Conservation (phyloP, 2,329 filamentous ascomycete species). For the Trichothecium sympodiale region DNA sequence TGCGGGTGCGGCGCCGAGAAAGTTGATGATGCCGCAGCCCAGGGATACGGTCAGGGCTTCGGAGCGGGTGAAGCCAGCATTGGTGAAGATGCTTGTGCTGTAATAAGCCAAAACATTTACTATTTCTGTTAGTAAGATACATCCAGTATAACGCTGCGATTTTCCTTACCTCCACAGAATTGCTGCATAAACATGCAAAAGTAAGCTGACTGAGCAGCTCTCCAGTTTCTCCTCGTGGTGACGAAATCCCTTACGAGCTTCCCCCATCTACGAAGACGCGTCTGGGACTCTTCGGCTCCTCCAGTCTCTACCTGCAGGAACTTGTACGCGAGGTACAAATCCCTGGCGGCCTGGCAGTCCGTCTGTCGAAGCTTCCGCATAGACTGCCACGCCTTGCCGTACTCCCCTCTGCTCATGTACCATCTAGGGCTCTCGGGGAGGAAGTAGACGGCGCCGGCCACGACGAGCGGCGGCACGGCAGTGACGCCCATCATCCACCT, state of each 20-base stretch:
- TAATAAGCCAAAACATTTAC: slow-evolving; percentile 41
- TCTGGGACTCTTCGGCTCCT: slow-evolving; percentile 8
- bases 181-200: slow-evolving; percentile 25
- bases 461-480: slow-evolving; percentile 36
- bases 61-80: slow-evolving; percentile 26
- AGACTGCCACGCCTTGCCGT: slow-evolving; percentile 31
- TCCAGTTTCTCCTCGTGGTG: slow-evolving; percentile 16
- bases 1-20: slow-evolving; percentile 51
- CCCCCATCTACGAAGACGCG: slow-evolving; percentile 2
- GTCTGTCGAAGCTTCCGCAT: slow-evolving; percentile 33
- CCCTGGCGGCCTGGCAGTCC: slow-evolving; percentile 34
- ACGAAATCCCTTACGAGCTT: slow-evolving; percentile 16
- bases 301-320: slow-evolving; percentile 16
- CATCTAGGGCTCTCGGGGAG: slow-evolving; percentile 40
- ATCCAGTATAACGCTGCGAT: slow-evolving; percentile 35
- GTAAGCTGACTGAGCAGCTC: slow-evolving; percentile 20
- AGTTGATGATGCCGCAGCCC: slow-evolving; percentile 44
- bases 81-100: slow-evolving; percentile 31
- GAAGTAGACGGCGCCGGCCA: slow-evolving; percentile 34
- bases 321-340: slow-evolving; percentile 36
- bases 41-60: slow-evolving; percentile 29
- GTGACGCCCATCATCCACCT: slow-evolving; percentile 31
- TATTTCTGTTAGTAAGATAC: slow-evolving; percentile 19
- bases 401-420: slow-evolving; percentile 35
- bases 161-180: slow-evolving; percentile 33